Percentiles rank a stretch among this genome's conserved stretches.
phyloP scores from a whole-genome alignment of 2,329 filamentous ascomycete species.

The Penicillium concentricum region DNA sequence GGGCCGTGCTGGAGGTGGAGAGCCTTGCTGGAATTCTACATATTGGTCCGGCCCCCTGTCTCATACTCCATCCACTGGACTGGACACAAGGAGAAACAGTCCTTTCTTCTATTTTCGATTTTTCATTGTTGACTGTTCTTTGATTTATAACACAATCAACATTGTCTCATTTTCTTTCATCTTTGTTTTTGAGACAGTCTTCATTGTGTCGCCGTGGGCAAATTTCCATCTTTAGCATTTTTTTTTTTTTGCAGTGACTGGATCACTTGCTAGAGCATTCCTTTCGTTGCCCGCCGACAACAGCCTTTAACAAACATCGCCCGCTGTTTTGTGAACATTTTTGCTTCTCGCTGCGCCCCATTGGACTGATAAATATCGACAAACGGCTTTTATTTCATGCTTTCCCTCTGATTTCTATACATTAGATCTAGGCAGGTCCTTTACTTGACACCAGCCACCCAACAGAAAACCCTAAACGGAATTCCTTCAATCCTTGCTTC shows the following conservation, averaged over 20 bases:
- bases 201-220: constrained; percentile 13
- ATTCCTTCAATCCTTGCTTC: background rate
- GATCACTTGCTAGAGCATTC: constrained; percentile 33
- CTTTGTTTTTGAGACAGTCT: constrained; percentile 16
- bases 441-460: constrained; percentile 9
- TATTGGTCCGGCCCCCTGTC: constrained; percentile 5
- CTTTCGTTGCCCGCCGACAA: constrained; percentile 29
- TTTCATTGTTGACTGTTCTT: background rate
- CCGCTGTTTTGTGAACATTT: constrained; percentile 12
- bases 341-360: constrained; percentile 3
- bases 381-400: background rate
- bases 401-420: constrained; percentile 6
- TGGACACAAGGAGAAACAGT: constrained; percentile 10
- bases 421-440: constrained; percentile 21
- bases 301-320: constrained; percentile 12
- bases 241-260: constrained; percentile 23
- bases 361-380: background rate
- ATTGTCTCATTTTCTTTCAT: constrained; percentile 2
- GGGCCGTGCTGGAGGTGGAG: constrained; percentile 6
- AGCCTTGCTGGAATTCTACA: constrained; percentile 18
- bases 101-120: constrained; percentile 8
- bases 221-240: constrained; percentile 14
- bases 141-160: background rate
- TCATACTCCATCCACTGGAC: constrained; percentile 2
- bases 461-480: background rate